Conservation (phyloP, 129 eudicot species). For the Chrysanthemum seticuspe region DNA sequence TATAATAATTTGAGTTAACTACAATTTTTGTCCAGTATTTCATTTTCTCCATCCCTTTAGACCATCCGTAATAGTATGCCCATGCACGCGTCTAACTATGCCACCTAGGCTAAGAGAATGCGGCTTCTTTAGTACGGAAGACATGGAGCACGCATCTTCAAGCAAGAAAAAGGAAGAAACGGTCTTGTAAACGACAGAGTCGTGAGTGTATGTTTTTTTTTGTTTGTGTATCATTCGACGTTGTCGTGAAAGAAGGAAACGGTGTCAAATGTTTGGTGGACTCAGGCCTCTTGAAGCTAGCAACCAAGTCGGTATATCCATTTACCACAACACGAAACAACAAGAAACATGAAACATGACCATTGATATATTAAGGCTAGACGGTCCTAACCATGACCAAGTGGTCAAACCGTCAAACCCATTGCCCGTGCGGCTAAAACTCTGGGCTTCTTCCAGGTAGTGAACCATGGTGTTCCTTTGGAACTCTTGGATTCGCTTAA, state of each 20-base stretch:
- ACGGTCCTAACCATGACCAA: slow-evolving; percentile 37
- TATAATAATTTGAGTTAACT: no score
- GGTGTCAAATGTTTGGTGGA: slow-evolving; percentile 51
- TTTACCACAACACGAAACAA: slow-evolving; percentile 29
- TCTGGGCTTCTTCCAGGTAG: slow-evolving; percentile 56
- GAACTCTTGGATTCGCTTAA: slow-evolving; percentile 43
- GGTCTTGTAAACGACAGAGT: no score
- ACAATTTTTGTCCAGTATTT: no score
- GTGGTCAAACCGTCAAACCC: slow-evolving; percentile 29
- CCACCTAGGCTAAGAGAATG: no score
- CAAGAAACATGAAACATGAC: slow-evolving; percentile 9
- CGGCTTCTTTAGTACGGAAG: no score
- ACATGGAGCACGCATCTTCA: no score
- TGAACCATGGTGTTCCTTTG: slow-evolving; percentile 52
- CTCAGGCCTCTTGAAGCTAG: slow-evolving; percentile 19
- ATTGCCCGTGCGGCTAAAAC: slow-evolving; percentile 49
- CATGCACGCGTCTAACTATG: no score
- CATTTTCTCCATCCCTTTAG: no score
- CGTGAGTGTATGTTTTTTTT: neutral
- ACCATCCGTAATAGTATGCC: no score
- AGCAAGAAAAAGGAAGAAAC: no score
- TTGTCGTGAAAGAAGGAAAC: slow-evolving; percentile 18
- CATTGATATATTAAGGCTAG: slow-evolving; percentile 42
- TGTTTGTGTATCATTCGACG: no score
- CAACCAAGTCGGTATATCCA: slow-evolving; percentile 39